Conservation (phyloP, 169 alveolate genomes). For the Eimeria falciformis region DNA sequence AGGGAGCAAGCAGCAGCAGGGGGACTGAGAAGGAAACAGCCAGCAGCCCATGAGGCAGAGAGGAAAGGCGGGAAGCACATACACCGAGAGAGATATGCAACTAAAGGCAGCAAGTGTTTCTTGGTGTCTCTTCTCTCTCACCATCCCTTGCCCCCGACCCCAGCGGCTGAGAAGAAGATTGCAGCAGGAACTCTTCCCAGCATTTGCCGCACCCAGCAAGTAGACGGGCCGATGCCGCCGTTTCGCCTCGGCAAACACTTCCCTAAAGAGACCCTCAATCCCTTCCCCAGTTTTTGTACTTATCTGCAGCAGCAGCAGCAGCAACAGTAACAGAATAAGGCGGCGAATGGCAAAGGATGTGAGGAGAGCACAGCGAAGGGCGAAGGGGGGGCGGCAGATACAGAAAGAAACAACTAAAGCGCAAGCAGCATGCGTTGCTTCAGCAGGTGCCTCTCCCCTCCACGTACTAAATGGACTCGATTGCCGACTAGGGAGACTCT, state of each 20-base stretch:
- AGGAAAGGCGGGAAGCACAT: neutral
- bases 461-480: neutral
- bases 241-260: neutral
- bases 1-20: neutral
- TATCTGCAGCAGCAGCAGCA: conserved; percentile 34
- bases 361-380: neutral
- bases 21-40: neutral
- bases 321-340: neutral
- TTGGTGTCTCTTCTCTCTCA: no score
- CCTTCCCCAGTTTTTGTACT: conserved; percentile 6
- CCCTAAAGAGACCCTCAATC: neutral
- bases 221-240: neutral
- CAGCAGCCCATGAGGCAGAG: neutral
- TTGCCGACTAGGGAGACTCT: neutral
- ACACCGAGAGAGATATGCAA: neutral
- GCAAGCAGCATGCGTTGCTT: neutral
- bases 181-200: neutral
- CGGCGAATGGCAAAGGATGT: neutral
- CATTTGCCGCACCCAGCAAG: neutral
- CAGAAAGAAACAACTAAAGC: neutral
- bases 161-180: neutral
- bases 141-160: neutral
- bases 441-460: neutral
- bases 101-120: conserved; percentile 6
- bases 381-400: neutral